Evolutionary conservation across 1,284 basidiomycete species (phyloP).

Genomic region (Pisolithus thermaeus): DNA sequence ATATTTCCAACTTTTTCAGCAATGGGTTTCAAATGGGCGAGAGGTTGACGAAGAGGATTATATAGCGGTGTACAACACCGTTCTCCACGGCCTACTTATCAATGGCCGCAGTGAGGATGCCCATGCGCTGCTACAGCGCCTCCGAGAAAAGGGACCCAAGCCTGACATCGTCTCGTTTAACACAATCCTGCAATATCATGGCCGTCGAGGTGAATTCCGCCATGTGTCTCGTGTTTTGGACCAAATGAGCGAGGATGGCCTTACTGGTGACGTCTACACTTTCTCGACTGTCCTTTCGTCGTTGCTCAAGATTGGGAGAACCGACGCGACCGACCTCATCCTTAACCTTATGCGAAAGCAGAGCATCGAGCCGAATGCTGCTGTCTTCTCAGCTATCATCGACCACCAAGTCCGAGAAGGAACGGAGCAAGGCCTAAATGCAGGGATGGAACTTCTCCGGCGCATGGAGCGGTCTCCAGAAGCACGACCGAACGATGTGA

Average conservation of each 20-base stretch:
- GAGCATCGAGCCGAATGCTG: slow-evolving; percentile 67
- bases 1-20: slow-evolving; percentile 37
- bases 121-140: slow-evolving; percentile 39
- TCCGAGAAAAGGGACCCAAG: slow-evolving; percentile 46
- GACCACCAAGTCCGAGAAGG: slow-evolving; percentile 59
- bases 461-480: slow-evolving; percentile 63
- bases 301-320: slow-evolving; percentile 58
- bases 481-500: slow-evolving; percentile 60
- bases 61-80: slow-evolving; percentile 56
- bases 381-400: slow-evolving; percentile 71
- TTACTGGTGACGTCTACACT: slow-evolving; percentile 71
- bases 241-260: slow-evolving; percentile 43
- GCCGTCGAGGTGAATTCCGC: slow-evolving; percentile 54
- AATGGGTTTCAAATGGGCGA: slow-evolving; percentile 20
- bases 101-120: slow-evolving; percentile 39
- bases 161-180: slow-evolving; percentile 77
- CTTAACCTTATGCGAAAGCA: slow-evolving; percentile 67
- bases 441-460: slow-evolving; percentile 60
- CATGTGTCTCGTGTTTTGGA: slow-evolving; percentile 51
- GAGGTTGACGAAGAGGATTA: slow-evolving; percentile 17
- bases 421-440: slow-evolving; percentile 46
- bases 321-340: slow-evolving; percentile 59
- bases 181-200: slow-evolving; percentile 65
- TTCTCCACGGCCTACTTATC: slow-evolving; percentile 55
- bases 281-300: slow-evolving; percentile 78